These are phyloP conservation scores for Lentinula novae-zelandiae DNA, from an alignment of 1,284 basidiomycete genomes.

Conservation along the genomic window DNA sequence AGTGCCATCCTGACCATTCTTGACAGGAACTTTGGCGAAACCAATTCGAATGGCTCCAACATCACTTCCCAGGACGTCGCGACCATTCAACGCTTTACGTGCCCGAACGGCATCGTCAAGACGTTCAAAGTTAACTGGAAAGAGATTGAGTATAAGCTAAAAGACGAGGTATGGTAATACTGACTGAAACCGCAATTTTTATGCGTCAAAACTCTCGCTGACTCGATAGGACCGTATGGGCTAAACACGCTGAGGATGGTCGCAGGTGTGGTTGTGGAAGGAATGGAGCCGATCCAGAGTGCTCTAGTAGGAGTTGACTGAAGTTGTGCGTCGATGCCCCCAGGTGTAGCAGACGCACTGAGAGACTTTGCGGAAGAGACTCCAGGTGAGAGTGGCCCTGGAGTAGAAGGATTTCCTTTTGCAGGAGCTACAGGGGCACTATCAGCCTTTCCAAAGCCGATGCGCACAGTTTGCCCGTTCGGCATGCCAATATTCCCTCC, in stretches of 20 bases:
- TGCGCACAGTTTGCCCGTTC: slow-evolving; percentile 90
- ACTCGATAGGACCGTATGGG: slow-evolving; percentile 96
- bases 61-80: slow-evolving; percentile 92
- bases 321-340: slow-evolving; percentile 74
- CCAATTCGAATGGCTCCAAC: slow-evolving; percentile 96
- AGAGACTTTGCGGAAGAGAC: slow-evolving; percentile 45
- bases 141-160: slow-evolving; percentile 7
- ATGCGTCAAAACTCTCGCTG: slow-evolving; percentile 91
- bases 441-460: slow-evolving; percentile 97
- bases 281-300: slow-evolving; percentile 95
- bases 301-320: slow-evolving; percentile 89
- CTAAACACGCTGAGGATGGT: slow-evolving; percentile 92
- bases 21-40: slow-evolving; percentile 93
- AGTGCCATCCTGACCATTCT: slow-evolving; percentile 69
- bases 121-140: slow-evolving; percentile 90
- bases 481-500: slow-evolving; percentile 93
- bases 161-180: slow-evolving; percentile 28
- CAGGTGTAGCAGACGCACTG: slow-evolving; percentile 41
- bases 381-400: slow-evolving; percentile 62
- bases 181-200: slow-evolving; percentile 94
- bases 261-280: slow-evolving; percentile 87
- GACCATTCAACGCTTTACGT: slow-evolving; percentile 90
- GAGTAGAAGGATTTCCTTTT: slow-evolving; percentile 63
- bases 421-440: slow-evolving; percentile 87
- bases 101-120: slow-evolving; percentile 95